Evolutionary conservation across 2,329 filamentous ascomycete species (phyloP), one percentile per base, ranked within the genome.

Genomic region (Calonectria fujianensis): DNA sequence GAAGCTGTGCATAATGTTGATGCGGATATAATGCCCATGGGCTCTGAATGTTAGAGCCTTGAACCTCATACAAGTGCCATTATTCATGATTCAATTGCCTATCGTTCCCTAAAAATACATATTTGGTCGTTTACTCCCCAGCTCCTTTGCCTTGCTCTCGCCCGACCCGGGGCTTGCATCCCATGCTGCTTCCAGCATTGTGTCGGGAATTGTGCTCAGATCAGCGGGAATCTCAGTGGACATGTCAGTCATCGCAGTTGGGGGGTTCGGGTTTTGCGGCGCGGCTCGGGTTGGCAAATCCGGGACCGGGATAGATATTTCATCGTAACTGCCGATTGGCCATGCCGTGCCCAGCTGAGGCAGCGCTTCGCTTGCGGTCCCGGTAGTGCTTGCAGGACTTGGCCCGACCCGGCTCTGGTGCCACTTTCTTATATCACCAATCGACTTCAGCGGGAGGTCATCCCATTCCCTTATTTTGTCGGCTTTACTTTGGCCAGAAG

Each of bases 381-480:
- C 32, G 7, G 35, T 45, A n/a, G 27, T 14, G 5, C 16, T 71
- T 2, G 27, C 32, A 14, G 64, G 57, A 3, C 31, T 32, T 2
- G 48, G 18, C 0, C 72, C 74, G 3, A 54, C 51, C 27, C 66
- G 76, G 5, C 8, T 70, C 1, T 65, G 59, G 2, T 79, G 82
- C 82, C 82, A 84, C 3, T 31, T 18, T 6, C 77, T 69, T 10
- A 83, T 68, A 0, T 82, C 77, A 0, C 69, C 59, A 8, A 73
- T 16, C 0, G 76, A 76, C 13, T 72, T 59, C 0, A 84, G 66
- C 0, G 82, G 82, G 0, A 82, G 64, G 1, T 16, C 73, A 0
- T 84, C 78, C 82, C 82, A 84, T 45, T 84, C 82, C 24, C 64
- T 77, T 52, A 82, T 77, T 0, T 78, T 76, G 9, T 82, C 82